Conservation (phyloP, 345 rosid species). For the Moricandia moricandioides region DNA sequence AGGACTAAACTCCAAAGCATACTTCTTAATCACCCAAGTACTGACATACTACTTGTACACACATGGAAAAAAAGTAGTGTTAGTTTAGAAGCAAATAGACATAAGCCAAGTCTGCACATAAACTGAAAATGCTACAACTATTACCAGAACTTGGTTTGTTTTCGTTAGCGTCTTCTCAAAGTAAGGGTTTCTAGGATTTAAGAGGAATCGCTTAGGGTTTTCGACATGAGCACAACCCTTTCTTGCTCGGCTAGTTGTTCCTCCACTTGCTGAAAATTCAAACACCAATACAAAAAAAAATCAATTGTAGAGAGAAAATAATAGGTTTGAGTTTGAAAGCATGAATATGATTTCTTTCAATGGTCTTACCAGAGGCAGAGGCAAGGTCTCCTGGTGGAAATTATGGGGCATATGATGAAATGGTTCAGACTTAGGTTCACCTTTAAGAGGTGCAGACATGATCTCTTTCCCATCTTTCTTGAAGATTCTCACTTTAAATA, state of each 20-base stretch:
- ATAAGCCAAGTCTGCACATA: neutral
- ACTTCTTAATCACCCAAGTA: neutral
- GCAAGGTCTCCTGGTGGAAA: neutral
- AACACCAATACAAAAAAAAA: neutral
- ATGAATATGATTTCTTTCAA: neutral
- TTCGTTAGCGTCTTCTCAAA: constrained; percentile 2
- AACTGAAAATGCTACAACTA: neutral
- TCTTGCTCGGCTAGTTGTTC: neutral
- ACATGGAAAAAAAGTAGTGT: neutral
- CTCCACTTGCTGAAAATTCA: constrained; percentile 7
- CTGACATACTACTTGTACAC: constrained; percentile 13
- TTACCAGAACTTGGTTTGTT: constrained; percentile 23
- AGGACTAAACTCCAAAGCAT: constrained; percentile 22
- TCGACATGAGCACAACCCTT: neutral
- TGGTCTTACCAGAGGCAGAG: constrained; percentile 7
- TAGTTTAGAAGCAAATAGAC: neutral
- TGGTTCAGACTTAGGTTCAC: constrained; percentile 5
- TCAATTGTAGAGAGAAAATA: neutral
- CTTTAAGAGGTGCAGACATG: neutral
- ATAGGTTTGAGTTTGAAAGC: neutral
- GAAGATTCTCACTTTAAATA: neutral
- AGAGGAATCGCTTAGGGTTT: constrained; percentile 22
- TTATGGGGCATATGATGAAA: neutral
- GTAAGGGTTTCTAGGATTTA: constrained; percentile 14
- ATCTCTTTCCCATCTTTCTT: constrained; percentile 14